phyloP scores from a whole-genome alignment of 768 basidiomycete genomes.

The Neoboletus magnificus region DNA sequence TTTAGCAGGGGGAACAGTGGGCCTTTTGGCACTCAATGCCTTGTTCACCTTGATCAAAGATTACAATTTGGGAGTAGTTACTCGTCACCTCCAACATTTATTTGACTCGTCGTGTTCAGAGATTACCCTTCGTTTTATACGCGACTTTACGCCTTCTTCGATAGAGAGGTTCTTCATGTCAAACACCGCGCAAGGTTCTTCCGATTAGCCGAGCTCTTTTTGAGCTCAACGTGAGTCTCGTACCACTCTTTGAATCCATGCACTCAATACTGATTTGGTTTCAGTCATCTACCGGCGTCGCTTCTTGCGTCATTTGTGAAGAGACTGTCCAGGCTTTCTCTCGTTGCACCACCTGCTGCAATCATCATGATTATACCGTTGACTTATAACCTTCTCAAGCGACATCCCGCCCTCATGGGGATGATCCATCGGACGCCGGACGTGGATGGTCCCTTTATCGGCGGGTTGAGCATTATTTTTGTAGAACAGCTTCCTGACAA shows the following conservation, averaged over 20 bases:
- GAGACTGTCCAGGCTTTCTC: constrained; percentile 78
- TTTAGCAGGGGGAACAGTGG: constrained; percentile 69
- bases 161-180: constrained; percentile 83
- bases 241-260: neutral
- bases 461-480: constrained; percentile 22
- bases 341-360: constrained; percentile 85
- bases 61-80: constrained; percentile 77
- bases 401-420: constrained; percentile 86
- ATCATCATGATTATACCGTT: constrained; percentile 91
- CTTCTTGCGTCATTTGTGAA: constrained; percentile 96
- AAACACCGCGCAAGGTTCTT: constrained; percentile 96
- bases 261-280: constrained; percentile 1
- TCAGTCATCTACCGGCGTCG: constrained; percentile 80
- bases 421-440: constrained; percentile 78
- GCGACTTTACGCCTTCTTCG: constrained; percentile 84
- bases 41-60: constrained; percentile 88
- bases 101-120: constrained; percentile 39
- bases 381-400: constrained; percentile 90
- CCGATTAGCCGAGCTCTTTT: constrained; percentile 84
- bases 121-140: constrained; percentile 97
- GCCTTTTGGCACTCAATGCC: constrained; percentile 86
- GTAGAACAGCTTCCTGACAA: constrained; percentile 1
- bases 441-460: constrained; percentile 32
- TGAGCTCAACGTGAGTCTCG: constrained; percentile 78
- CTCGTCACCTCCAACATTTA: neutral